phyloP scores from a whole-genome alignment of 306 rosid species.

The Cicer yamashitae region DNA sequence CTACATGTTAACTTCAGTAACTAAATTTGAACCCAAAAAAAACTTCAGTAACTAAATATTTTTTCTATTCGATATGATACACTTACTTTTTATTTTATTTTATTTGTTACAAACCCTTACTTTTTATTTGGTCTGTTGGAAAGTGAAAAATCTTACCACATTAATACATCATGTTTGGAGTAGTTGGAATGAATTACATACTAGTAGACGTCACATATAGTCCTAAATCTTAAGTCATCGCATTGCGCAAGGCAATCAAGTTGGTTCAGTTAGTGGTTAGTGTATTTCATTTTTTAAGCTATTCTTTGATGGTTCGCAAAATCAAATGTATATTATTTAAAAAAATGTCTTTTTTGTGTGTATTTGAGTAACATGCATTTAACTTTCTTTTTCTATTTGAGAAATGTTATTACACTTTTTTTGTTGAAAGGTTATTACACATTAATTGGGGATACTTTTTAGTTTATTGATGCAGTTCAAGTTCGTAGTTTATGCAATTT shows the following conservation, averaged over 20 bases:
- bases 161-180: background rate
- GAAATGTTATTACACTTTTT: no score
- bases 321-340: no score
- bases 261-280: slow-evolving; percentile 4
- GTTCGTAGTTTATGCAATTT: no score
- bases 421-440: no score
- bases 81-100: background rate
- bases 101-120: no score
- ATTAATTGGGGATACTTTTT: no score
- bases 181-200: slow-evolving; percentile 19
- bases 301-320: no score
- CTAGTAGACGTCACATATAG: slow-evolving; percentile 33
- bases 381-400: no score
- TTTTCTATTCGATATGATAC: background rate
- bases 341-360: no score
- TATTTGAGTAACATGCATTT: no score
- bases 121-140: background rate
- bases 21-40: no score
- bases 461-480: no score
- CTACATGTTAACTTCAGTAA: background rate
- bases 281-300: background rate
- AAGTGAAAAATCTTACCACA: slow-evolving; percentile 21
- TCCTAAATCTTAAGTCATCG: slow-evolving; percentile 28
- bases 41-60: background rate
- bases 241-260: slow-evolving; percentile 36